Percentiles rank a stretch among this genome's conserved stretches.
Conservation (phyloP, 2,329 filamentous ascomycete genomes). For the Trichoderma koningiopsis region DNA sequence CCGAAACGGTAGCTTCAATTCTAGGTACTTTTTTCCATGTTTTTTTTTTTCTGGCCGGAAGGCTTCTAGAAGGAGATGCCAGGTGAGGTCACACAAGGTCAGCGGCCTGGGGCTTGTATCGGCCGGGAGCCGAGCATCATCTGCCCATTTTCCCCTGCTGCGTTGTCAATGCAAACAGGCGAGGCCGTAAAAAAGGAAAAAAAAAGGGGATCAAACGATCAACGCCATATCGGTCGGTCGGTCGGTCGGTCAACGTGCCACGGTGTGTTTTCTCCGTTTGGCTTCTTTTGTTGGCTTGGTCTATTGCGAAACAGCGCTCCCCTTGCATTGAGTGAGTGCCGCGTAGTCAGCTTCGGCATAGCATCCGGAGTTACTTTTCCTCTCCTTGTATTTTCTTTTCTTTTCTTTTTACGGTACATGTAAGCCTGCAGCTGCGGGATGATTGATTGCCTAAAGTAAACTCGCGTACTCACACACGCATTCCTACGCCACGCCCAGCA, state of each 20-base stretch:
- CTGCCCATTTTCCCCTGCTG: background rate
- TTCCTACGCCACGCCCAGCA: background rate
- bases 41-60: background rate
- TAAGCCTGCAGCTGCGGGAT: background rate
- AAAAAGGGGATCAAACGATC: background rate
- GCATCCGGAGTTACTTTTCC: background rate
- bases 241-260: constrained; percentile 2
- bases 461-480: background rate
- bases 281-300: background rate
- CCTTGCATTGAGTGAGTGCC: background rate
- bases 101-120: background rate
- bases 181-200: background rate
- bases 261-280: background rate
- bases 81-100: background rate
- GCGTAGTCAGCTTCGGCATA: background rate
- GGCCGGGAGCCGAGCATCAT: background rate
- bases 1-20: constrained; percentile 22
- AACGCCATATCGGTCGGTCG: background rate
- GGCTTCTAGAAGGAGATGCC: constrained; percentile 13
- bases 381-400: background rate
- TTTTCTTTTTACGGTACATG: background rate
- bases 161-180: constrained; percentile 7
- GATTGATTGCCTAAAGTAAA: background rate
- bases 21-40: background rate
- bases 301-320: background rate